A percentile compares a stretch with the other conserved stretches of the same genome.
These are phyloP conservation scores for Claviceps purpurea DNA, from an alignment of 2,329 filamentous ascomycete genomes.

Conservation along the genomic window DNA sequence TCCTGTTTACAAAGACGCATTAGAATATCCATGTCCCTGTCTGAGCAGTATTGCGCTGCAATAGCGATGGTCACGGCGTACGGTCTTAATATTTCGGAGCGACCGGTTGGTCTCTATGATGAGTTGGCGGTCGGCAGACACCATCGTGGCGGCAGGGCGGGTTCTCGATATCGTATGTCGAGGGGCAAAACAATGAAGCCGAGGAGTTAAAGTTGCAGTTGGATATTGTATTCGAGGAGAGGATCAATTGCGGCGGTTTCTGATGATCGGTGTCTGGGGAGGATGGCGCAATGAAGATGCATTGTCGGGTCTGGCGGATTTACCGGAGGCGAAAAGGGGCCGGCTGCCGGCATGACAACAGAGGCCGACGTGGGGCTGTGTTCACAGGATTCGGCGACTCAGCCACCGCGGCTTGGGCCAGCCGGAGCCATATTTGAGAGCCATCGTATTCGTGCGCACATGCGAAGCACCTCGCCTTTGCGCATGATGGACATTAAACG, in stretches of 20 bases:
- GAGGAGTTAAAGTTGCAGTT: not conserved
- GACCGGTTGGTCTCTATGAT: constrained; percentile 68
- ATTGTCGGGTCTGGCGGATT: too few species aligned
- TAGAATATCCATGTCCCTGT: not conserved
- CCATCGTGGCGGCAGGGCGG: constrained; percentile 22
- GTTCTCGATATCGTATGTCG: not conserved
- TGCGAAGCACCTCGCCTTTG: not conserved
- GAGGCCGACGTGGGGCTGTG: not conserved
- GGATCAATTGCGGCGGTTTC: not conserved
- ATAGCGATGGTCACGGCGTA: constrained; percentile 17
- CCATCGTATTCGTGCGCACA: not conserved
- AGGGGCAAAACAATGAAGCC: not conserved
- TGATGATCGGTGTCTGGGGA: not conserved
- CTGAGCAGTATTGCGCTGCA: not conserved
- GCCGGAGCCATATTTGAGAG: too few species aligned
- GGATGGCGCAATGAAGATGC: not conserved
- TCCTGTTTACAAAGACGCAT: constrained; percentile 41
- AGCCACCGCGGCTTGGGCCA: not conserved
- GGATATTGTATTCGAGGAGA: not conserved
- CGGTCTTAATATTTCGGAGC: constrained; percentile 75
- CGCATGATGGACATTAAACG: too few species aligned
- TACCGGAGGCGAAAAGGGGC: too few species aligned
- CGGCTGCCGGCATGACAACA: not conserved
- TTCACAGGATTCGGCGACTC: not conserved
- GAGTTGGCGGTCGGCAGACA: constrained; percentile 38